Evolutionary conservation across 2,329 filamentous ascomycete species (phyloP).

Genomic region (Niveomyces coronatus): DNA sequence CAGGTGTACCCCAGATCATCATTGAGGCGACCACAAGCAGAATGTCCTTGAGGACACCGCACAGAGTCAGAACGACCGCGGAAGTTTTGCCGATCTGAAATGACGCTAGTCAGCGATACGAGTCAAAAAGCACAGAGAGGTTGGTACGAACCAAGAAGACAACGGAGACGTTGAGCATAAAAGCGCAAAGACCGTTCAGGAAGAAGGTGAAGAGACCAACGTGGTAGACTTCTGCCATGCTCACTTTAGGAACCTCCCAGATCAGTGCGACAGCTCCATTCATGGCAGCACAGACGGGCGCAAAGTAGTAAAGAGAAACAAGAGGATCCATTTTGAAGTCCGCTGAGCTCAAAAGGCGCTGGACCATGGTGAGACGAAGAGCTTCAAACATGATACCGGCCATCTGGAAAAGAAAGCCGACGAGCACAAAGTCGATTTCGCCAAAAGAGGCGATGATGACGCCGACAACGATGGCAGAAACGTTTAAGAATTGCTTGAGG

Average conservation of each 20-base stretch:
- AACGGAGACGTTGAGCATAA: slow-evolving; percentile 74
- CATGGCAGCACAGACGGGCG: slow-evolving; percentile 73
- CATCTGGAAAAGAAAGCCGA: slow-evolving; percentile 70
- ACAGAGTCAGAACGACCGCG: slow-evolving; percentile 75
- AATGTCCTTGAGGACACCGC: slow-evolving; percentile 81
- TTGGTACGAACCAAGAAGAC: no score
- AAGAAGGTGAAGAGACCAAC: slow-evolving; percentile 66
- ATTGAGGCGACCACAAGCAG: slow-evolving; percentile 71
- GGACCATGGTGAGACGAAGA: slow-evolving; percentile 73
- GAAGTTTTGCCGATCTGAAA: slow-evolving; percentile 88
- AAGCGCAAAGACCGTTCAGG: slow-evolving; percentile 67
- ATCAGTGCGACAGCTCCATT: slow-evolving; percentile 65
- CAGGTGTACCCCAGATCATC: slow-evolving; percentile 69
- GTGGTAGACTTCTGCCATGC: slow-evolving; percentile 58
- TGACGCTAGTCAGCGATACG: no score
- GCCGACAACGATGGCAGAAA: slow-evolving; percentile 88
- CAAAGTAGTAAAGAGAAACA: slow-evolving; percentile 84
- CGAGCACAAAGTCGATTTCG: slow-evolving; percentile 85
- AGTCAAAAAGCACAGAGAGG: no score
- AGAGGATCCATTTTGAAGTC: slow-evolving; percentile 91
- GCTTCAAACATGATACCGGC: slow-evolving; percentile 74
- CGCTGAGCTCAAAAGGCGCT: slow-evolving; percentile 66
- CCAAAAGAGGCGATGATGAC: slow-evolving; percentile 90
- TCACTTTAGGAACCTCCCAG: slow-evolving; percentile 62
- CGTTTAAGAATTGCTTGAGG: slow-evolving; percentile 80